These are phyloP conservation scores for Pseudogymnoascus sp. DNA, from an alignment of 2,329 filamentous ascomycete species.

Conservation along the genomic window DNA sequence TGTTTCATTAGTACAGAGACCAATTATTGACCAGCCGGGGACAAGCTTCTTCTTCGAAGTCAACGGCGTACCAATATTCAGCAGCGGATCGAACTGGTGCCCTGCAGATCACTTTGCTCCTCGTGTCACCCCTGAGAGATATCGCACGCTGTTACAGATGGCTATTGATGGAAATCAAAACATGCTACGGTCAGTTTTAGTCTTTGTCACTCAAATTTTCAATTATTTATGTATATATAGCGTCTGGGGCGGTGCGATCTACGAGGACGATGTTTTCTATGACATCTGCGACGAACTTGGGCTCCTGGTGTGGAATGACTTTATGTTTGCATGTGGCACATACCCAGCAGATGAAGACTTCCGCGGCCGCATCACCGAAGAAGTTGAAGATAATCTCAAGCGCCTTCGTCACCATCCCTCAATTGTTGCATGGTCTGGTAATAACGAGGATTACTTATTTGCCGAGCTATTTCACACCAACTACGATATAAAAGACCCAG, in stretches of 20 bases:
- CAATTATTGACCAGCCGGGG: conserved; percentile 51
- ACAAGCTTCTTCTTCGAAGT: conserved; percentile 68
- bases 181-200: neutral
- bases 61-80: conserved; percentile 65
- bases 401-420: conserved; percentile 70
- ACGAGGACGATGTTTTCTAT: conserved; percentile 58
- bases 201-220: neutral
- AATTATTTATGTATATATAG: conserved; percentile 30
- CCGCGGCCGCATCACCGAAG: conserved; percentile 47
- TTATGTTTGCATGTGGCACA: conserved; percentile 49
- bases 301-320: conserved; percentile 61
- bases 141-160: conserved; percentile 57
- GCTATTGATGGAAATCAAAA: conserved; percentile 46
- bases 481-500: conserved; percentile 68
- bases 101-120: conserved; percentile 51
- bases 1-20: conserved; percentile 46
- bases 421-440: conserved; percentile 60
- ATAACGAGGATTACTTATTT: conserved; percentile 88
- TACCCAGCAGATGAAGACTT: conserved; percentile 48
- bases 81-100: conserved; percentile 72
- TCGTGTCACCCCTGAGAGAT: conserved; percentile 15
- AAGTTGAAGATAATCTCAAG: conserved; percentile 56
- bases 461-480: conserved; percentile 45
- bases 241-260: conserved; percentile 64
- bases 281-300: conserved; percentile 58